These are phyloP conservation scores for Pythium oligandrum DNA, from an alignment of 352 stramenopile species.

Conservation along the genomic window DNA sequence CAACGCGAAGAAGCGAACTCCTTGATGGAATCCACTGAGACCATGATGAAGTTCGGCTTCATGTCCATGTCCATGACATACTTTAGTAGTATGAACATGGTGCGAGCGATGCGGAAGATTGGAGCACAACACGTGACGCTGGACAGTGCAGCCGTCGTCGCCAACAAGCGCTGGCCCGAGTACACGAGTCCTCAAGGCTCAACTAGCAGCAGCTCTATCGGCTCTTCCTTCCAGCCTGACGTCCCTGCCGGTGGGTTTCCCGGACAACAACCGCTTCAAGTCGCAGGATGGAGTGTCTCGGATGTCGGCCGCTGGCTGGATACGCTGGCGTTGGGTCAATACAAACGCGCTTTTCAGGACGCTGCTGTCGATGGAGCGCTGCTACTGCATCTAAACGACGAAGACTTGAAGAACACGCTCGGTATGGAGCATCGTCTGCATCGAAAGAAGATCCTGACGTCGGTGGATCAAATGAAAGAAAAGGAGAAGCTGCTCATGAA, in stretches of 20 bases:
- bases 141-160: conserved; percentile 59
- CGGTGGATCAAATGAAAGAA: conserved; percentile 66
- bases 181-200: conserved; percentile 12
- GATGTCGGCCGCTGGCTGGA: conserved; percentile 90
- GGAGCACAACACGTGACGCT: conserved; percentile 90
- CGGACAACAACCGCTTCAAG: conserved; percentile 58
- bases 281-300: conserved; percentile 80
- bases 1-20: conserved; percentile 88
- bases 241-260: conserved; percentile 47
- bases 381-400: conserved; percentile 83
- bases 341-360: conserved; percentile 87
- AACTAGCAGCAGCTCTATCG: conserved; percentile 1
- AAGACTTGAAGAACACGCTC: conserved; percentile 93
- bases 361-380: conserved; percentile 87
- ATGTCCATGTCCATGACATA: conserved; percentile 98
- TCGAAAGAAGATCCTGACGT: conserved; percentile 95
- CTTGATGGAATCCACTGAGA: conserved; percentile 95
- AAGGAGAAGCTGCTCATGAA: conserved; percentile 42
- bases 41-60: conserved; percentile 98
- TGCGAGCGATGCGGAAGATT: conserved; percentile 94
- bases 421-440: conserved; percentile 94
- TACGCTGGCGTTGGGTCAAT: conserved; percentile 83
- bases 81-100: conserved; percentile 97
- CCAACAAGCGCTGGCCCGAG: conserved; percentile 59
- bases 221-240: conserved; percentile 35